phyloP scores from a whole-genome alignment of 2,329 filamentous ascomycete species.

The Cladophialophora yegresii region DNA sequence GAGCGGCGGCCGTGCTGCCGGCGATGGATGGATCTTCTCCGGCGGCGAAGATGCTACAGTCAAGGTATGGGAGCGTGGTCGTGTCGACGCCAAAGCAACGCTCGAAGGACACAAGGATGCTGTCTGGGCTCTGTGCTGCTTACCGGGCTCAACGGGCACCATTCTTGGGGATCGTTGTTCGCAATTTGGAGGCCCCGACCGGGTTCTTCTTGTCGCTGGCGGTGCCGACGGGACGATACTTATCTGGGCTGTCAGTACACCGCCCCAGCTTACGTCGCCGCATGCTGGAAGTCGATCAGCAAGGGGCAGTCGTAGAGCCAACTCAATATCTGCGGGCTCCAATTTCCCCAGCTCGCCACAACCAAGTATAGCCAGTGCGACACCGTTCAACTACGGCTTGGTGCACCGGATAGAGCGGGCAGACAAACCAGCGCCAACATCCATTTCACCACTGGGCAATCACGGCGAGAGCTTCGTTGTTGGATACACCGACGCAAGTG shows the following conservation, averaged over 20 bases:
- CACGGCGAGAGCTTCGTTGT: constrained; percentile 89
- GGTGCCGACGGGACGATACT: constrained; percentile 88
- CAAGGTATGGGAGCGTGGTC: constrained; percentile 90
- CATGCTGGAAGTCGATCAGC: constrained; percentile 69
- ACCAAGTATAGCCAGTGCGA: constrained; percentile 79
- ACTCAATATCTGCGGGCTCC: constrained; percentile 92
- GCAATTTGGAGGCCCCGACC: constrained; percentile 76
- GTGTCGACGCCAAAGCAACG: constrained; percentile 92
- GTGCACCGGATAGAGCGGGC: constrained; percentile 79
- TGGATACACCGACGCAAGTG: constrained; percentile 84
- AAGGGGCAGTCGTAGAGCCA: constrained; percentile 77
- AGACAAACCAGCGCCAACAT: constrained; percentile 74
- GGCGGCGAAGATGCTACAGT: constrained; percentile 92
- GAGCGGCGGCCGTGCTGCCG: constrained; percentile 80
- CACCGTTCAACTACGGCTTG: constrained; percentile 83
- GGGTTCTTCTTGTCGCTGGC: constrained; percentile 86
- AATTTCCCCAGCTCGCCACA: constrained; percentile 89
- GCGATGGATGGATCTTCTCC: constrained; percentile 98
- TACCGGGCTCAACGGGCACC: constrained; percentile 77
- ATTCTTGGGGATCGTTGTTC: constrained; percentile 74
- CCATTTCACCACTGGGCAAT: constrained; percentile 82
- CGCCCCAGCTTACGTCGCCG: constrained; percentile 80
- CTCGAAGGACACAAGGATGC: constrained; percentile 93
- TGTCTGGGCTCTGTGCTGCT: constrained; percentile 91
- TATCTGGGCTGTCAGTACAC: constrained; percentile 90